A percentile compares a stretch with the other conserved stretches of the same genome.
Evolutionary conservation across 768 basidiomycete genomes (phyloP).

Genomic region (Mycena rebaudengoi): DNA sequence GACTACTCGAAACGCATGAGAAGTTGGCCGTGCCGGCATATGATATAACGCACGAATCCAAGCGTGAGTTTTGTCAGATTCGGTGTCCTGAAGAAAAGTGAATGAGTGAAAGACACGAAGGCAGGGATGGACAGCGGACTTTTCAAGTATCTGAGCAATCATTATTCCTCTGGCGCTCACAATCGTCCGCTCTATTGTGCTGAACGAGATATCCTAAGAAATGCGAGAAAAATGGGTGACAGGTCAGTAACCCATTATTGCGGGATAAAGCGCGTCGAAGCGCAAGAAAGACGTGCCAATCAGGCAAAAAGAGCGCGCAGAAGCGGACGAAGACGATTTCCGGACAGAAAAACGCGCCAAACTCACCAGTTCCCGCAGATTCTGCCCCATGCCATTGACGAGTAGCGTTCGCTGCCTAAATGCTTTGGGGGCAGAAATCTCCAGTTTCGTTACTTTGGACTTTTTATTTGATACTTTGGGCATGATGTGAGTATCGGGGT

Average conservation of each 20-base stretch:
- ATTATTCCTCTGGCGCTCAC: background rate
- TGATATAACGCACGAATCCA: background rate
- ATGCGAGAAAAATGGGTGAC: background rate
- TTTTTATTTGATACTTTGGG: too few species aligned
- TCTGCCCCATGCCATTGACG: too few species aligned
- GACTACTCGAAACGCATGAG: background rate
- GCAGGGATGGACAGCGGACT: background rate
- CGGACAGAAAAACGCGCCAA: background rate
- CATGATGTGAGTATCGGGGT: too few species aligned
- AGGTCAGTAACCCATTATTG: too few species aligned
- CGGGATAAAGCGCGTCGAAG: background rate
- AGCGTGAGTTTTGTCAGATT: conserved; percentile 3
- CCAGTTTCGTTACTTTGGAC: too few species aligned
- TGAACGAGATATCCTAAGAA: background rate
- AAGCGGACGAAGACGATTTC: background rate
- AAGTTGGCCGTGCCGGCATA: background rate
- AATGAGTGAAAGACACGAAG: background rate
- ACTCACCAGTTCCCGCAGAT: conserved; percentile 6
- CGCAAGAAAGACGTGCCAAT: background rate
- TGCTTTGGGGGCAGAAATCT: too few species aligned
- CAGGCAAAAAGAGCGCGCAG: background rate
- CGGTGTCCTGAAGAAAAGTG: background rate
- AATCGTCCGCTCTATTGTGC: background rate
- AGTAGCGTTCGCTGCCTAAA: too few species aligned
- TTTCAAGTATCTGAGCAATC: background rate